Evolutionary conservation across 192 early-diverging fungal genomes (phyloP).

Genomic region (Entomortierella chlamydospora): DNA sequence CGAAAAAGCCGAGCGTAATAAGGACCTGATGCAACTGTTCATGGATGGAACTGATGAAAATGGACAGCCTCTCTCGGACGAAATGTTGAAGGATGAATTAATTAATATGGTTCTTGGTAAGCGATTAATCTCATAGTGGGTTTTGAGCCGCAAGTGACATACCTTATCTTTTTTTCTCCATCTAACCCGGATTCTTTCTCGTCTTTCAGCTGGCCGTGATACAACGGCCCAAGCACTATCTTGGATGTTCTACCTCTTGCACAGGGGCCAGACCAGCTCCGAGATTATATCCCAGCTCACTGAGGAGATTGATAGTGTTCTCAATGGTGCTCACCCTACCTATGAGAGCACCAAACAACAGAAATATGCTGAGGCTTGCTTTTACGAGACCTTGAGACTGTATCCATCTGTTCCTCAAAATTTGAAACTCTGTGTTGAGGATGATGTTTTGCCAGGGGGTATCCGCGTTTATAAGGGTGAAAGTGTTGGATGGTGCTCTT

Average conservation of each 20-base stretch:
- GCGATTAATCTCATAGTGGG: neutral
- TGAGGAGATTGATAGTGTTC: slow-evolving; percentile 45
- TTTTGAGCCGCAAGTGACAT: neutral
- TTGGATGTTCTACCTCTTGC: slow-evolving; percentile 63
- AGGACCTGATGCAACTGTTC: slow-evolving; percentile 59
- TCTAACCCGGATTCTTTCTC: too few species aligned
- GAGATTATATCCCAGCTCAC: slow-evolving; percentile 29
- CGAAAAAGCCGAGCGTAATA: slow-evolving; percentile 2
- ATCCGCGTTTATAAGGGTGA: slow-evolving; percentile 63
- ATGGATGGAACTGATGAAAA: slow-evolving; percentile 54
- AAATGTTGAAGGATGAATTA: slow-evolving; percentile 59
- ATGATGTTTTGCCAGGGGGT: slow-evolving; percentile 72
- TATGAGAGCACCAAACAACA: slow-evolving; percentile 40
- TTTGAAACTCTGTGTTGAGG: slow-evolving; percentile 62
- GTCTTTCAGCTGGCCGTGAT: slow-evolving; percentile 55
- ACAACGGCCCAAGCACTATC: slow-evolving; percentile 66
- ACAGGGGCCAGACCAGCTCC: slow-evolving; percentile 44
- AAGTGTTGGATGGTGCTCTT: slow-evolving; percentile 58
- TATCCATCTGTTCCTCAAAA: slow-evolving; percentile 73
- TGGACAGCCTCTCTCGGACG: slow-evolving; percentile 46
- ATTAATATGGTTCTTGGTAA: slow-evolving; percentile 53
- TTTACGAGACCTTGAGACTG: slow-evolving; percentile 71
- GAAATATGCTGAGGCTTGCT: slow-evolving; percentile 53
- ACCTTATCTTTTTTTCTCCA: neutral
- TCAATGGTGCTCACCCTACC: neutral